Percentiles rank a stretch among this genome's conserved stretches.
Conservation (phyloP, 331 rosid species). For the Saraca asoca region DNA sequence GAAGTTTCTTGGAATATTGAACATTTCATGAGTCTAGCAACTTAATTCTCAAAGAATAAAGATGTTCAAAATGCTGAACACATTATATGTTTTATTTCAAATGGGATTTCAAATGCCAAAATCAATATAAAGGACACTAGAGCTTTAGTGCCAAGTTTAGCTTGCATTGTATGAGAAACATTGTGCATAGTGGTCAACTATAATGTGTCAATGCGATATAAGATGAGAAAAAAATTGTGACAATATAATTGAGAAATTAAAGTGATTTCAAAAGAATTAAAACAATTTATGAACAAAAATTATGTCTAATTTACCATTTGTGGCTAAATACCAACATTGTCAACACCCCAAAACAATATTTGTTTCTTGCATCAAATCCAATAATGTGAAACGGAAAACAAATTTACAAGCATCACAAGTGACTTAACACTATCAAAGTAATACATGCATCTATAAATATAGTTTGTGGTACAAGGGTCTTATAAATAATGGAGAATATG, state of each 20-base stretch:
- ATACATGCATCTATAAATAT: background rate
- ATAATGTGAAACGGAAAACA: background rate
- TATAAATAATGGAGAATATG: too few species aligned
- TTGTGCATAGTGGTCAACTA: background rate
- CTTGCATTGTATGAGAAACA: background rate
- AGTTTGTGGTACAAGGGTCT: too few species aligned
- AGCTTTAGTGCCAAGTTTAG: background rate
- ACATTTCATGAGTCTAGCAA: background rate
- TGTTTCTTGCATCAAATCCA: slow-evolving; percentile 1
- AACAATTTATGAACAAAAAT: background rate
- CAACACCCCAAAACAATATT: background rate
- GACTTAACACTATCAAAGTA: slow-evolving; percentile 8
- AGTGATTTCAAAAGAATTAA: background rate
- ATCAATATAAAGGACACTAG: slow-evolving; percentile 17
- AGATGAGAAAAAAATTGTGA: slow-evolving; percentile 1
- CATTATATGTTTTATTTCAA: too few species aligned
- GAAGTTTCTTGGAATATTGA: too few species aligned
- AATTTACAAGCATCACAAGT: background rate
- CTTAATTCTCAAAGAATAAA: slow-evolving; percentile 7
- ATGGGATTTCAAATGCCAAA: too few species aligned
- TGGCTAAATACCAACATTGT: background rate
- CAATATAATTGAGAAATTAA: slow-evolving; percentile 20
- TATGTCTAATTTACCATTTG: background rate
- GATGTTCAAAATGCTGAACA: slow-evolving; percentile 6
- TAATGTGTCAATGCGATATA: background rate